These are phyloP conservation scores for Rhododendron williamsianum DNA, from an alignment of 148 eudicot species.

Conservation along the genomic window DNA sequence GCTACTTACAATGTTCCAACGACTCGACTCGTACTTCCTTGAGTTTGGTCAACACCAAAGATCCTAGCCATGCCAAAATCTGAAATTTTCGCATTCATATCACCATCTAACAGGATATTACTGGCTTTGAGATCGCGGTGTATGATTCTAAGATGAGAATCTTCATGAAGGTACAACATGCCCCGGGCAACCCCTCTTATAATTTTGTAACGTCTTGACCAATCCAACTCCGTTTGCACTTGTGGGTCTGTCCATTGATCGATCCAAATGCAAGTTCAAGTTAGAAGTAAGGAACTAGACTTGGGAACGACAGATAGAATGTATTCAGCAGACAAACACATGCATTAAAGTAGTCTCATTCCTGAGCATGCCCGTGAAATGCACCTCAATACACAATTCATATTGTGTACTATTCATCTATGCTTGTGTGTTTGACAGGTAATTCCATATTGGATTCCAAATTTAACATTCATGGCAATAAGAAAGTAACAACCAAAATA, in stretches of 20 bases:
- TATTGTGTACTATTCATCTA: background rate
- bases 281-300: too few relatives aligned
- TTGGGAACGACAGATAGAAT: background rate
- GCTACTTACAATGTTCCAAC: conserved; percentile 40
- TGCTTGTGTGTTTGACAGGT: background rate
- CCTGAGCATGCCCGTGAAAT: background rate
- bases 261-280: too few relatives aligned
- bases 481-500: background rate
- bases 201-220: background rate
- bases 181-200: conserved; percentile 13
- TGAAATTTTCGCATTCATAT: too few relatives aligned
- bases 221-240: background rate
- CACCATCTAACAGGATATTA: too few relatives aligned
- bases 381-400: too few relatives aligned
- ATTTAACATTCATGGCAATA: background rate
- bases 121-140: too few relatives aligned
- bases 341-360: too few relatives aligned
- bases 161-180: conserved; percentile 31
- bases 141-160: background rate
- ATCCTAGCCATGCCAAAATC: background rate
- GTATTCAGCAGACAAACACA: background rate
- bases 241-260: background rate
- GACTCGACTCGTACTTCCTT: conserved; percentile 15
- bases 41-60: background rate
- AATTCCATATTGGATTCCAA: background rate